Evolutionary conservation across 331 rosid species (phyloP), one percentile per base, ranked within the genome.

Genomic region (Spiraea crenata): DNA sequence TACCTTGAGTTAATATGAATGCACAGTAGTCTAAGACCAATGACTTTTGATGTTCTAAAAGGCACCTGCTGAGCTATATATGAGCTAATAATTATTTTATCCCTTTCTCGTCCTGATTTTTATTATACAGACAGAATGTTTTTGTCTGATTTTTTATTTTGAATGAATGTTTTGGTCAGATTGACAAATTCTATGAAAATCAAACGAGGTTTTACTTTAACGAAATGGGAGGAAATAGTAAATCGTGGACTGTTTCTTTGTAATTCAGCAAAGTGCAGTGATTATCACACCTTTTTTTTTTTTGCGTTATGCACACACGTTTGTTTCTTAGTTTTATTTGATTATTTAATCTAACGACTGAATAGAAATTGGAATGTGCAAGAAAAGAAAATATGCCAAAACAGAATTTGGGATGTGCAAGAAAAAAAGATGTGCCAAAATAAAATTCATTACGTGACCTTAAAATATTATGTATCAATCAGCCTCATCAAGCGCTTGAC

Each of bases 1-100:
- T 48, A 47, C 57, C 57, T 74, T 60, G 61, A 56, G 11, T 75
- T 59, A 68, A 74, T 86, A 50, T 72, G 84, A 81, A 86, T 64
- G 71, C 74, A 68, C 72, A 7, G 14, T 31, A 76, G 77, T 76
- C 76, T 46, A 39, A 9, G 81, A 79, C 83, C 85, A 38, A 64
- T 37, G 82, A 74, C 88, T 76, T 78, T 75, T 73, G 56, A 40
- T 64, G 73, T 17, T 37, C 35, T n/a, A n/a, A n/a, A n/a, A n/a
- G n/a, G n/a, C n/a, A n/a, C n/a, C n/a, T n/a, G n/a, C n/a, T n/a
- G n/a, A n/a, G n/a, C n/a, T 39, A 13, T 20, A 9, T 38, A 49
- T 62, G 70, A 35, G 48, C 55, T 68, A 45, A 69, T 64, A 69
- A 72, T 42, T 42, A 42, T 66, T 63, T 58, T 34, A 61, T 57